phyloP scores from a whole-genome alignment of 2,329 filamentous ascomycete species.

The Epichloe sp. region DNA sequence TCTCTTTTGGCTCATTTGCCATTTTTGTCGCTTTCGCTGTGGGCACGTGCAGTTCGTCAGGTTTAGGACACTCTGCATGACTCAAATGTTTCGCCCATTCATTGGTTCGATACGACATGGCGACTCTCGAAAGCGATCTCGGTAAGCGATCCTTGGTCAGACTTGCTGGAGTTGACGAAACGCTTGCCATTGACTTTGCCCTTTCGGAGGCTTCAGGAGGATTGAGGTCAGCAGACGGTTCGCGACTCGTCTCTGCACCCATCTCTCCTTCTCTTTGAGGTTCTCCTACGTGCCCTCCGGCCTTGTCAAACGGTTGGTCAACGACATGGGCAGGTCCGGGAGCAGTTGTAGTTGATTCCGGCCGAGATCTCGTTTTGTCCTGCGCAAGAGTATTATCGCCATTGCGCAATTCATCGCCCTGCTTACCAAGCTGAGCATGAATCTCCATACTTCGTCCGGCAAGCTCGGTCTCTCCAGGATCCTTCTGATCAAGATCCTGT shows the following conservation, averaged over 20 bases:
- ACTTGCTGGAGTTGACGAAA: conserved; percentile 29
- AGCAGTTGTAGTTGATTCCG: background rate
- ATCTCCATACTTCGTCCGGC: conserved; percentile 23
- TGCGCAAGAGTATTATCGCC: background rate
- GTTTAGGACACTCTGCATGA: conserved; percentile 58
- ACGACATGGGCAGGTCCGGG: background rate
- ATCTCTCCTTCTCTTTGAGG: background rate
- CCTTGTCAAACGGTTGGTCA: background rate
- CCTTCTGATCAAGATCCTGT: conserved; percentile 5
- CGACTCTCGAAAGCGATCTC: conserved; percentile 59
- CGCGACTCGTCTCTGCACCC: conserved; percentile 2
- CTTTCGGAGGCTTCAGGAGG: conserved; percentile 16
- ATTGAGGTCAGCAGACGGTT: conserved; percentile 4
- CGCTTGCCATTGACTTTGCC: conserved; percentile 28
- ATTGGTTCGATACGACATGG: conserved; percentile 76
- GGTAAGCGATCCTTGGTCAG: conserved; percentile 53
- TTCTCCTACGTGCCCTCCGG: background rate
- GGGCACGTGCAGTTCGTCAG: conserved; percentile 44
- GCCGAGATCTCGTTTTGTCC: background rate
- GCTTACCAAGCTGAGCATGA: conserved; percentile 23
- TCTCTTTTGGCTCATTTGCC: conserved; percentile 27
- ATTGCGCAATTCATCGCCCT: background rate
- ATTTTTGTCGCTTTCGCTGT: conserved; percentile 7
- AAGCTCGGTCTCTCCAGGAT: conserved; percentile 4
- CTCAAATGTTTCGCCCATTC: conserved; percentile 92